Evolutionary conservation across 2,329 filamentous ascomycete species (phyloP).

Genomic region (Fusarium gaditjirri): DNA sequence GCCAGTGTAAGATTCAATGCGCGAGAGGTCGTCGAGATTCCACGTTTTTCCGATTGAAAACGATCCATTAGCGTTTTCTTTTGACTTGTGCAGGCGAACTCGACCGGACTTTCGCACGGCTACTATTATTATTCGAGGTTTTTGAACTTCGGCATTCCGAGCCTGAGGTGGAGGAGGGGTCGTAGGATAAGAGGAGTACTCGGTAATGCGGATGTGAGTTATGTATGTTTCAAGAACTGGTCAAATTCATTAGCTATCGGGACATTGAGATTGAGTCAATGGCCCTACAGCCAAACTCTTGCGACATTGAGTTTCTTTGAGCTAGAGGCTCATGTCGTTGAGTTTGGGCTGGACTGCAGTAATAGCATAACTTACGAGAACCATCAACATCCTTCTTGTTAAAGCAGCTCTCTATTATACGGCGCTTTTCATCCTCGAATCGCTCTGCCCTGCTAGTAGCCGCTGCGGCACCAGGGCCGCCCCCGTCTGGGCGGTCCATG

Average conservation of each 20-base stretch:
- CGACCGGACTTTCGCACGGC: conserved; percentile 91
- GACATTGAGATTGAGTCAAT: background rate
- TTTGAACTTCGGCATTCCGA: conserved; percentile 77
- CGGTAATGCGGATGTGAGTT: conserved; percentile 91
- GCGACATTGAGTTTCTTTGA: background rate
- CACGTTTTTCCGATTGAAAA: conserved; percentile 99
- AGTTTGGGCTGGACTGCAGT: conserved; percentile 21
- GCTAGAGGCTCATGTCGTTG: background rate
- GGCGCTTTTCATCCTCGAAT: conserved; percentile 96
- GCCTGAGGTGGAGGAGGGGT: conserved; percentile 84
- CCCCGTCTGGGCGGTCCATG: conserved; percentile 56
- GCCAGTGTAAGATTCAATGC: conserved; percentile 84
- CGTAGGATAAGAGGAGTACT: conserved; percentile 86
- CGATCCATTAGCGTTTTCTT: conserved; percentile 91
- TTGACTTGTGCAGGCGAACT: conserved; percentile 95
- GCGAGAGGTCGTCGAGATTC: conserved; percentile 89
- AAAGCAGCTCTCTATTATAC: conserved; percentile 96
- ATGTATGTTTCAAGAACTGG: conserved; percentile 85
- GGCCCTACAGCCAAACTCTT: background rate
- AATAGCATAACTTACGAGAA: conserved; percentile 70
- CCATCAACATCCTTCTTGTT: conserved; percentile 88
- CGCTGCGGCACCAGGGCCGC: conserved; percentile 49
- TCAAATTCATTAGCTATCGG: conserved; percentile 11
- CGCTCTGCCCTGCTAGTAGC: conserved; percentile 71
- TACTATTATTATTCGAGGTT: conserved; percentile 90